These are phyloP conservation scores for Diplodia seriata DNA, from an alignment of 2,329 filamentous ascomycete genomes.

Conservation along the genomic window DNA sequence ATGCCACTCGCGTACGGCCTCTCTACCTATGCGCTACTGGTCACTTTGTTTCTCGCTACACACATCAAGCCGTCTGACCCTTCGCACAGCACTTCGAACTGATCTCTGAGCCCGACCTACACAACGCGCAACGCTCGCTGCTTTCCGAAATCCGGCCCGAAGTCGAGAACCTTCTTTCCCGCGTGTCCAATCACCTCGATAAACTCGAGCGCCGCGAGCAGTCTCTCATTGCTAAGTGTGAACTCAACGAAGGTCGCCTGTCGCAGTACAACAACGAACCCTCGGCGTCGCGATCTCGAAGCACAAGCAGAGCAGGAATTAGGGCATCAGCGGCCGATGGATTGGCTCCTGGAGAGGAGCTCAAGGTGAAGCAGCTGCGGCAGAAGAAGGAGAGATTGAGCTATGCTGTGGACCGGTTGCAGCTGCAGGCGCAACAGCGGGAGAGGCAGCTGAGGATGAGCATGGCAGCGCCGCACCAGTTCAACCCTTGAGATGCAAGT, in stretches of 20 bases:
- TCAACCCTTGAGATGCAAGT: slow-evolving; percentile 26
- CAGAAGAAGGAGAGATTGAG: slow-evolving; percentile 85
- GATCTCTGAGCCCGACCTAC: slow-evolving; percentile 82
- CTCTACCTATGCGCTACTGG: not conserved
- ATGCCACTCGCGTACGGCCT: slow-evolving; percentile 64
- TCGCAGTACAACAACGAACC: slow-evolving; percentile 49
- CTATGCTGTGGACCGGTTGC: slow-evolving; percentile 84
- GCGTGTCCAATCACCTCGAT: slow-evolving; percentile 83
- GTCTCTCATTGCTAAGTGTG: slow-evolving; percentile 79
- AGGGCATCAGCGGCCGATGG: slow-evolving; percentile 37
- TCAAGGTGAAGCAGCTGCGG: slow-evolving; percentile 70
- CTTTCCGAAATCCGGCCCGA: slow-evolving; percentile 90
- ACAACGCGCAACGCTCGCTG: slow-evolving; percentile 80
- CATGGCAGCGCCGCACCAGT: slow-evolving; percentile 63
- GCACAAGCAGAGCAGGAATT: slow-evolving; percentile 34
- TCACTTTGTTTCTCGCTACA: not conserved
- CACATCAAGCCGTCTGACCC: not conserved
- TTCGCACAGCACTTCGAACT: slow-evolving; percentile 82
- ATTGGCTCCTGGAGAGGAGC: slow-evolving; percentile 55
- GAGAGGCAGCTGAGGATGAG: slow-evolving; percentile 76
- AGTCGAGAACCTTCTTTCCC: slow-evolving; percentile 76
- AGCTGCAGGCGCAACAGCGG: slow-evolving; percentile 82
- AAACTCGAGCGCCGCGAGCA: slow-evolving; percentile 84
- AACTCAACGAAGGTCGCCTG: slow-evolving; percentile 79
- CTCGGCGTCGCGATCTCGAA: slow-evolving; percentile 28